Conservation (phyloP, 2,329 filamentous ascomycete species). For the Scytalidium lignicola region DNA sequence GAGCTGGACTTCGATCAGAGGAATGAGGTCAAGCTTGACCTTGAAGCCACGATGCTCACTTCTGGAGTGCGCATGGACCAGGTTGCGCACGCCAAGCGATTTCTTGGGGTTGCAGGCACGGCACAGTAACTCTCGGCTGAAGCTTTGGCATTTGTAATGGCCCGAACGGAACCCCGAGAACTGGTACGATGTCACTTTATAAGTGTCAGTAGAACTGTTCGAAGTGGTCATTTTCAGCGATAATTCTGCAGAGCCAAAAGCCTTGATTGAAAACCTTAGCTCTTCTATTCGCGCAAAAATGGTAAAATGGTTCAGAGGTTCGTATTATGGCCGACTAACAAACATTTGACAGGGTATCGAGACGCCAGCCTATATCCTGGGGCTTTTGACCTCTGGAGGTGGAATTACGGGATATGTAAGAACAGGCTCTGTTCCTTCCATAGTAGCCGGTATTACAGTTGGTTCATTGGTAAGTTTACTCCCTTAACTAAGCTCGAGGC, state of each 20-base stretch:
- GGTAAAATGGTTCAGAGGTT: constrained; percentile 8
- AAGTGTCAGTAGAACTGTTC: too few species aligned
- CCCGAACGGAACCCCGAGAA: too few species aligned
- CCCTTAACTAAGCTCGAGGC: not conserved
- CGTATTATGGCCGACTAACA: constrained; percentile 3
- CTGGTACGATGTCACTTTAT: too few species aligned
- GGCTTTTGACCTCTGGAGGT: constrained; percentile 76
- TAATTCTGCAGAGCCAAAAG: not conserved
- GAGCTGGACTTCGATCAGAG: constrained; percentile 5
- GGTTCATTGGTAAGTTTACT: constrained; percentile 53
- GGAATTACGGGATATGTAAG: constrained; percentile 82
- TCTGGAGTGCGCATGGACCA: not conserved
- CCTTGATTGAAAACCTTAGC: not conserved
- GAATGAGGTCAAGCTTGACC: constrained; percentile 2
- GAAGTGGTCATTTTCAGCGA: not conserved
- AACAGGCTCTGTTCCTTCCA: constrained; percentile 80
- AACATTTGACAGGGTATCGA: constrained; percentile 32
- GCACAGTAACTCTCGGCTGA: too few species aligned
- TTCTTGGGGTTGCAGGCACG: not conserved
- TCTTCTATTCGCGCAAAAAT: constrained; percentile 15
- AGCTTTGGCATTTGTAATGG: too few species aligned
- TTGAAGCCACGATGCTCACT: constrained; percentile 23
- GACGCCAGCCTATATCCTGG: constrained; percentile 71
- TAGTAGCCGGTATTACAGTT: constrained; percentile 79
- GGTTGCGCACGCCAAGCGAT: not conserved